Percentiles rank a stretch among this genome's conserved stretches.
Conservation (phyloP, 2,329 filamentous ascomycete genomes). For the Stagonosporopsis chrysanthemi region DNA sequence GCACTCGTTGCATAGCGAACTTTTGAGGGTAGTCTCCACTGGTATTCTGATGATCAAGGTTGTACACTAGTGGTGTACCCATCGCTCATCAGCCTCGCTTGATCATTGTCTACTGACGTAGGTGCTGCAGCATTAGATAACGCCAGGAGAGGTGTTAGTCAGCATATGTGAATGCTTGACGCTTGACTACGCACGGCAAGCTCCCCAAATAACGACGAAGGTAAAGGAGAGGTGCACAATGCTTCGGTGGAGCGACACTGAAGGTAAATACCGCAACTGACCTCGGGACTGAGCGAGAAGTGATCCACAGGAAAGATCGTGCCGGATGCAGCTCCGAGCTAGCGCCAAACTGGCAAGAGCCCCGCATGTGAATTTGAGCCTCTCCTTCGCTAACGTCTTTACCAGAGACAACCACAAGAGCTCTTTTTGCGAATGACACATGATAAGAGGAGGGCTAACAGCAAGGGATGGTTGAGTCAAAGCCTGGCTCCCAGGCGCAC, state of each 20-base stretch:
- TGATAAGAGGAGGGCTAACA: constrained; percentile 18
- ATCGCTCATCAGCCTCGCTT: neutral
- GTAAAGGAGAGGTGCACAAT: neutral
- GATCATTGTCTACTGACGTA: constrained; percentile 3
- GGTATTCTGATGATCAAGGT: neutral
- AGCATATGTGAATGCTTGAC: neutral
- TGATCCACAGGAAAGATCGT: constrained; percentile 8
- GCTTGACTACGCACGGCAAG: neutral
- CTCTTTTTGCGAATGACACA: constrained; percentile 10
- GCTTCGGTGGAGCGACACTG: neutral
- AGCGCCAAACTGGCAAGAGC: constrained; percentile 8
- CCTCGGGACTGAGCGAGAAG: constrained; percentile 8
- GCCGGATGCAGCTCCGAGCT: constrained; percentile 7
- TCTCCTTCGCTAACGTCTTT: constrained; percentile 10
- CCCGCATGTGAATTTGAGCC: constrained; percentile 21
- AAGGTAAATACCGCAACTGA: constrained; percentile 8
- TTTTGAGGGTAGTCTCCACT: too few relatives aligned
- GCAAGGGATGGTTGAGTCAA: constrained; percentile 38
- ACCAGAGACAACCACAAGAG: constrained; percentile 2
- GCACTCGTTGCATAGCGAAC: too few relatives aligned
- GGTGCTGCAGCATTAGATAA: constrained; percentile 1
- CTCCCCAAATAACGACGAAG: neutral
- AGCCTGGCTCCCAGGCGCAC: constrained; percentile 29
- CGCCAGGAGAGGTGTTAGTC: neutral
- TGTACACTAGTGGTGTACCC: neutral